Conservation (phyloP, 2,329 filamentous ascomycete species). For the Ilyonectria destructans region DNA sequence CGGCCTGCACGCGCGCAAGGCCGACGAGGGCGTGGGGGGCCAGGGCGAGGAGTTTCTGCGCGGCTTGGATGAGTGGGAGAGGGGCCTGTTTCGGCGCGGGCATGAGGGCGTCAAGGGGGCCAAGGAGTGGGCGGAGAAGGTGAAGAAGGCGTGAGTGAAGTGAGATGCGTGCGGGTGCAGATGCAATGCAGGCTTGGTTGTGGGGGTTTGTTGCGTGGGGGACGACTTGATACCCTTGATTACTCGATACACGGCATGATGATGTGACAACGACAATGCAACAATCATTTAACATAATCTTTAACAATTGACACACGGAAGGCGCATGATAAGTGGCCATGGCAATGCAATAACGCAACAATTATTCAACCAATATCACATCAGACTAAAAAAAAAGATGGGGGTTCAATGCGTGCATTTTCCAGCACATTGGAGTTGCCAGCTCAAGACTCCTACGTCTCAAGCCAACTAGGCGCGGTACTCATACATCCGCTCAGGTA, state of each 20-base stretch:
- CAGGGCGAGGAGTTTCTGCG: constrained; percentile 83
- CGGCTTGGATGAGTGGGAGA: constrained; percentile 92
- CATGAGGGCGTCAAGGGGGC: constrained; percentile 82
- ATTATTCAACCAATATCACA: neutral
- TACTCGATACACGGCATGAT: constrained; percentile 4
- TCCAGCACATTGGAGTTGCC: constrained; percentile 48
- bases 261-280: constrained; percentile 25
- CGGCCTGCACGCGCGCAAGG: constrained; percentile 90
- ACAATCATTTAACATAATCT: constrained; percentile 4
- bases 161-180: neutral
- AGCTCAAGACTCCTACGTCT: constrained; percentile 49
- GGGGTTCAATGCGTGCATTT: constrained; percentile 48
- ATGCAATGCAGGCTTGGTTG: neutral
- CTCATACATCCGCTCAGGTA: constrained; percentile 48
- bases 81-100: constrained; percentile 80
- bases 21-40: constrained; percentile 74
- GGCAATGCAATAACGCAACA: neutral
- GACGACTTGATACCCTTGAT: constrained; percentile 39
- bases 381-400: neutral
- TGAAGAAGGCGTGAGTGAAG: constrained; percentile 54
- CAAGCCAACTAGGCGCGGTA: constrained; percentile 49
- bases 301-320: neutral
- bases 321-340: neutral
- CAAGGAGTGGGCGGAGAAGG: constrained; percentile 80
- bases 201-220: constrained; percentile 5